Evolutionary conservation across 2,329 filamentous ascomycete species (phyloP), one percentile per base, ranked within the genome.

Genomic region (Talaromyces atroroseus): DNA sequence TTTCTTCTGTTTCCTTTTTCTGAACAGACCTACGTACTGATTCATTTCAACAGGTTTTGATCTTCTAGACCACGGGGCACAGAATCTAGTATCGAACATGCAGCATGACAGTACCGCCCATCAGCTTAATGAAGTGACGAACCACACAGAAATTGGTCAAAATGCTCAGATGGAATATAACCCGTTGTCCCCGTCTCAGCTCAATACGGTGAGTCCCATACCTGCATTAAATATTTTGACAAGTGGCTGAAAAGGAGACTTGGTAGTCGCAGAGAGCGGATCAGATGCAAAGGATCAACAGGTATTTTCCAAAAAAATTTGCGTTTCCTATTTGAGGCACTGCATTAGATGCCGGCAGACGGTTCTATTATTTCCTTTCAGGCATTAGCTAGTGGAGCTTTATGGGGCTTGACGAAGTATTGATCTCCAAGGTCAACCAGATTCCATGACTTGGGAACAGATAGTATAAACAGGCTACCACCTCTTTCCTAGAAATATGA

Each of bases 221-320:
- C n/a, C n/a, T n/a, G n/a, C n/a, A n/a, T n/a, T 23, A 26, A 1
- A 29, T 7, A 51, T 42, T 29, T 12, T 10, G n/a, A n/a, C n/a
- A 32, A 20, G 2, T 23, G 18, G 21, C 50, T 52, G 16, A 52
- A 10, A 8, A 29, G 26, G 26, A n/a, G 5, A 29, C n/a, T 18
- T 32, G n/a, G 12, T 34, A 18, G 20, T 38, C 44, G 40, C 50
- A 52, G 18, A 45, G 50, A 34, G 24, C 18, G 14, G 50, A 45
- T 10, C 50, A 52, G 26, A 16, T 52, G 40, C 38, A 52, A 32
- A 32, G 50, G 23, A 52, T 52, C 24, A 29, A 24, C n/a, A 52
- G 32, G 23, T 52, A 52, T 18, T 52, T 52, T 29, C 50, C 50
- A 2, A 52, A 52, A 34, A 52, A 29, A 16, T 45, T 52, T 34